These are phyloP conservation scores for Casuarina equisetifolia DNA, from an alignment of 306 rosid species.

Conservation along the genomic window DNA sequence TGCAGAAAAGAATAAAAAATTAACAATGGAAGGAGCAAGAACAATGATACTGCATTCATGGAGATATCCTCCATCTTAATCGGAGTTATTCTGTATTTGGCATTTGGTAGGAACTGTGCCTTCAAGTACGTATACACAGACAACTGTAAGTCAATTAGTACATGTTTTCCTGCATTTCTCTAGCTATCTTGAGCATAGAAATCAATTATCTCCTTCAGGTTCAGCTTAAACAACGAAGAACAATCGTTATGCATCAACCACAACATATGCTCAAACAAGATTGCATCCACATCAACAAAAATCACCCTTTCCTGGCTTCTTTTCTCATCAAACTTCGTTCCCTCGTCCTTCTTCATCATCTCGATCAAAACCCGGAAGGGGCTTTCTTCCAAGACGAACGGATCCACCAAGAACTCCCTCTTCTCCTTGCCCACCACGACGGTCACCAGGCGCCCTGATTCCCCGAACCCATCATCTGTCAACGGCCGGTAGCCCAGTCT, in stretches of 20 bases:
- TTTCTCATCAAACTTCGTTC: background rate
- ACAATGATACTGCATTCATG: background rate
- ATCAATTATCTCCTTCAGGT: slow-evolving; percentile 76
- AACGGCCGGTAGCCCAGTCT: slow-evolving; percentile 50
- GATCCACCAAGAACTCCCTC: slow-evolving; percentile 79
- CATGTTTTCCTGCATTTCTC: background rate
- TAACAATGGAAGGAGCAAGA: background rate
- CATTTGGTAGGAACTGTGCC: background rate
- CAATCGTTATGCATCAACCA: slow-evolving; percentile 84
- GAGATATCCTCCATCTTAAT: background rate
- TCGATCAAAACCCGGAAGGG: slow-evolving; percentile 73
- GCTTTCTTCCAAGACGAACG: slow-evolving; percentile 63
- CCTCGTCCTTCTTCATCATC: slow-evolving; percentile 36
- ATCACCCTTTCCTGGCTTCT: slow-evolving; percentile 33
- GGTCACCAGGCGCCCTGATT: slow-evolving; percentile 44
- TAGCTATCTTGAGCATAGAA: slow-evolving; percentile 74
- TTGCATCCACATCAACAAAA: slow-evolving; percentile 79
- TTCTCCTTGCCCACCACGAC: slow-evolving; percentile 87
- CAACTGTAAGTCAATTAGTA: too few species aligned
- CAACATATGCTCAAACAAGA: slow-evolving; percentile 89
- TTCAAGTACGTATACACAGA: background rate
- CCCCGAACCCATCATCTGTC: slow-evolving; percentile 29
- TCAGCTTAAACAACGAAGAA: slow-evolving; percentile 69
- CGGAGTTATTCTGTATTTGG: background rate
- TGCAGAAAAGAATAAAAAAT: background rate